phyloP scores from a whole-genome alignment of 2,329 filamentous ascomycete genomes.

The Botrytis aclada region DNA sequence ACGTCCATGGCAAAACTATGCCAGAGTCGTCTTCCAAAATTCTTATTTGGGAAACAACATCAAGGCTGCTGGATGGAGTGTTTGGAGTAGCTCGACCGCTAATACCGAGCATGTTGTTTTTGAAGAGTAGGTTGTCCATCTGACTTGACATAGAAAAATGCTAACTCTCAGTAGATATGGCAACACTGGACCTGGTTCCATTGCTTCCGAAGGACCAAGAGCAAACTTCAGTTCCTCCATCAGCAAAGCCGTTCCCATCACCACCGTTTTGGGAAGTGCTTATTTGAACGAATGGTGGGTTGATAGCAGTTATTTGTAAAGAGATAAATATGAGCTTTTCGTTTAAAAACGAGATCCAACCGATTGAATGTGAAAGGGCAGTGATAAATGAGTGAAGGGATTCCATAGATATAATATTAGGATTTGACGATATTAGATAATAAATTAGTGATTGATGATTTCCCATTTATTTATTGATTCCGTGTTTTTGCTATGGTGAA shows the following conservation, averaged over 20 bases:
- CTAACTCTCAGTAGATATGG: background rate
- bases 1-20: slow-evolving; percentile 49
- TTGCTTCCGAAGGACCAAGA: slow-evolving; percentile 18
- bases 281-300: slow-evolving; percentile 26
- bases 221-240: slow-evolving; percentile 24
- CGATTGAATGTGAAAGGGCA: background rate
- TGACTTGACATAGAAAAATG: background rate
- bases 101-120: slow-evolving; percentile 1
- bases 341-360: background rate
- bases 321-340: background rate
- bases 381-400: background rate
- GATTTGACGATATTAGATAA: background rate
- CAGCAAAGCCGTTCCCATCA: slow-evolving; percentile 14
- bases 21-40: slow-evolving; percentile 50
- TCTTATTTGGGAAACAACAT: slow-evolving; percentile 48
- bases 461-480: background rate
- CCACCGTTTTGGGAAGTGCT: slow-evolving; percentile 23
- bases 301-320: slow-evolving; percentile 19
- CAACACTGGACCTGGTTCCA: slow-evolving; percentile 48
- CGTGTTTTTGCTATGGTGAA: background rate
- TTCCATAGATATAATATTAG: background rate
- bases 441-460: background rate
- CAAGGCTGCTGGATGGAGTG: slow-evolving; percentile 48
- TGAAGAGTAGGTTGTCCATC: background rate
- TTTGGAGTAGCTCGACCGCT: slow-evolving; percentile 43